Base-by-base conservation (phyloP, 768 basidiomycete species). In the Amanita rimosa region DNA sequence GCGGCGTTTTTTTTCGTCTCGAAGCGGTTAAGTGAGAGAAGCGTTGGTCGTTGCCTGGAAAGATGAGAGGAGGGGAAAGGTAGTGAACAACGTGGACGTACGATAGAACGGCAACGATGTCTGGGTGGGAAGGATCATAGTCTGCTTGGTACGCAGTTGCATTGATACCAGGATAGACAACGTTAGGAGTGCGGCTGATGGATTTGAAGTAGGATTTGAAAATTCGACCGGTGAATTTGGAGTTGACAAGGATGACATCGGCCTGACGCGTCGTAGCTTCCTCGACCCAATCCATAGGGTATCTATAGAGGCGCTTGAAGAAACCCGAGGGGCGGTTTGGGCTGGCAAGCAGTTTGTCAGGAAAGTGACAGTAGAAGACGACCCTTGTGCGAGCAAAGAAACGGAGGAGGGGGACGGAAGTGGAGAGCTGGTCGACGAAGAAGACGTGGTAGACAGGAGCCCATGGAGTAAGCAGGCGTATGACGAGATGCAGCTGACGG, bases 151-250 rank as follows among this genome's bases (percentile, higher is more conserved):
- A 97, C 0, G 81, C 81, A 3, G 74, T 66, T 14, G 90, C 67
- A 55, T 96, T 92, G 52, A 99, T 92, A 0, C 93, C 92, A 1
- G 96, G 96, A 61, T 97, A 93, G n/a, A 97, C 81, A n/a, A 96
- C 83, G 34, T 70, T 72, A 3, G 85, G 90, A 0, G 64, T 68
- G 21, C 69, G 68, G 1, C 49, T 53, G 37, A 98, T 79, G 1
- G 81, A 79, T 0, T 77, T 71, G 57, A 98, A 89, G 54, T 91
- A 79, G 2, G 74, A 67, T 51, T 69, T 73, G 60, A 93, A 94
- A 0, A 97, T 76, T 21, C 81, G 65, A n/a, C 82, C 76, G 0
- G 94, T 97, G 58, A 96, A 98, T 21, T 73, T 70, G 3, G 95
- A 98, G 60, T 99, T 98, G 26, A 85, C 89, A 8, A 98, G 76